Evolutionary conservation across 768 basidiomycete species (phyloP), one percentile per base, ranked within the genome.

Genomic region (Exidia glandulosa): DNA sequence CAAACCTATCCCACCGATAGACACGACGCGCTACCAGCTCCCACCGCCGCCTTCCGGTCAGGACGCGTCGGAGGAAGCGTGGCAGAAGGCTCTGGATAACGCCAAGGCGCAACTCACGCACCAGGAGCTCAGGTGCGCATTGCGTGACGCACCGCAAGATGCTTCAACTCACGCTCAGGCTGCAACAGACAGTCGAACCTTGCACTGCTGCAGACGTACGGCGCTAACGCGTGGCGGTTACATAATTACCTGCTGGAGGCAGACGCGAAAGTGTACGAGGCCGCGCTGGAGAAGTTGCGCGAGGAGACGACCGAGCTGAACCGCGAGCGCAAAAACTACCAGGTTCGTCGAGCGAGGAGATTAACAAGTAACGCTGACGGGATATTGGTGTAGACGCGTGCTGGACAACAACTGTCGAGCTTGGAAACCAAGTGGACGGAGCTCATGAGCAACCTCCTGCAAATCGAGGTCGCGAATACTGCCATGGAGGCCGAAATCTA

Each of bases 391-490:
- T 68, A 97, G 88, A 90, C 87, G 50, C 82, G 78, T 9, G 75
- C 86, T 23, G 94, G 94, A 57, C 78, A 81, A 57, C 90, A 94
- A 66, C 75, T 98, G 61, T 88, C 83, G 31, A 75, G 82, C 9
- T 74, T 96, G 61, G 94, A 97, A 73, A 87, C 82, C 36, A 80
- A 86, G 63, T 98, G 94, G 94, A 94, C 91, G 25, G 90, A 94
- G 72, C 77, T 97, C 54, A 86, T 98, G 59, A 93, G 91, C 58
- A 87, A 74, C 57, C 88, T 94, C 50, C 74, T 97, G 61, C 94
- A 97, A 73, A 88, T 96, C 64, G 94, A 96, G 77, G 85, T 98
- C 84, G 95, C 94, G 19, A 94, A 93, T 69, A 80, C 86, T 45
- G 91, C 92, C 30, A 71, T 96, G 70, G 92, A 94, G 65, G 84